A percentile compares a stretch with the other conserved stretches of the same genome.
Evolutionary conservation across 306 rosid genomes (phyloP).

Genomic region (Hylodesmum podocarpum): DNA sequence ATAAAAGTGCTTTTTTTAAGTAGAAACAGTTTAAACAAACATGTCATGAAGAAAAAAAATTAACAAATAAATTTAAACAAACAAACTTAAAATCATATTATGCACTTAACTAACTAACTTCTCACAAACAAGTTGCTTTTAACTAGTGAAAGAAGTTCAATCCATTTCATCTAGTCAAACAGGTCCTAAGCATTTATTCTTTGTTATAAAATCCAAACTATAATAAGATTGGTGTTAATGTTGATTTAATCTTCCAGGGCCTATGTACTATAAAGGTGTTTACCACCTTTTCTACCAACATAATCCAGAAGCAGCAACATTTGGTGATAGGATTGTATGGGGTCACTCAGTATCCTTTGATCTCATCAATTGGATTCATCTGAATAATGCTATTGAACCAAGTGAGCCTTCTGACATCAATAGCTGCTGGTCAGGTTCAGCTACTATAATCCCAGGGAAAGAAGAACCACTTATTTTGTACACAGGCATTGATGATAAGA

Average conservation of each 20-base stretch:
- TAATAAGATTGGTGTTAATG: not conserved
- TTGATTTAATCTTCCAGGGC: conserved; percentile 38
- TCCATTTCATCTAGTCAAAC: too few relatives aligned
- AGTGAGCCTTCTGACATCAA: conserved; percentile 47
- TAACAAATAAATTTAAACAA: too few relatives aligned
- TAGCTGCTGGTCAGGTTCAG: conserved; percentile 70
- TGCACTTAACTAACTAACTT: not conserved
- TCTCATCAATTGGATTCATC: conserved; percentile 59
- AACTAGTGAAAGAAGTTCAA: not conserved
- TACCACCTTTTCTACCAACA: conserved; percentile 63
- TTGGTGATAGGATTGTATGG: conserved; percentile 55
- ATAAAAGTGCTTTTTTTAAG: too few relatives aligned
- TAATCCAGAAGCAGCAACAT: conserved; percentile 53
- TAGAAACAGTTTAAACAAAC: too few relatives aligned
- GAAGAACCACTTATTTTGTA: conserved; percentile 46
- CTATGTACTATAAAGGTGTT: conserved; percentile 55
- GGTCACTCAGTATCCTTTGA: conserved; percentile 63
- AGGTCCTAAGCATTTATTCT: not conserved
- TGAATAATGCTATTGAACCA: conserved; percentile 47
- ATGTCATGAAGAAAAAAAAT: too few relatives aligned
- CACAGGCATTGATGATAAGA: conserved; percentile 43
- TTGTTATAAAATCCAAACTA: not conserved
- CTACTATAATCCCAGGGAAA: conserved; percentile 43
- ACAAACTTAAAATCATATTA: too few relatives aligned
- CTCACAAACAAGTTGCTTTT: not conserved